Base-by-base conservation (phyloP, 495 filamentous ascomycete genomes). In the Aspergillus campestris region DNA sequence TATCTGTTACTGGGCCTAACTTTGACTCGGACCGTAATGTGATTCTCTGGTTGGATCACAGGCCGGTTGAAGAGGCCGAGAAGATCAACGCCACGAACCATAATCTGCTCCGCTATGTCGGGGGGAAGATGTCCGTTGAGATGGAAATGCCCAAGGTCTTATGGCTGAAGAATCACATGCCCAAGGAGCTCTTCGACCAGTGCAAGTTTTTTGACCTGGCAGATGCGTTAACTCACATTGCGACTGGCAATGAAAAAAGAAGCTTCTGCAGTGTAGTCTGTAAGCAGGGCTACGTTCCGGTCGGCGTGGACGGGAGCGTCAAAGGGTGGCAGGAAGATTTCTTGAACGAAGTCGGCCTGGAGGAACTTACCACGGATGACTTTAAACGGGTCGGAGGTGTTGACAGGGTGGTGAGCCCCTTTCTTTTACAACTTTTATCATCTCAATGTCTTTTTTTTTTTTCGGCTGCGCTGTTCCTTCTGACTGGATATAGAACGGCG, bases 321-420 rank as follows among this genome's bases (percentile, higher is more conserved):
- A 98, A 96, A 67, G 92, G 92, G 5, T 98, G 92, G 92, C 89
- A 97, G 60, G 88, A 87, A 50, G 91, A 96, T 53, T 98, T 98
- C 55, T 74, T 94, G 48, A 71, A 75, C 6, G 73, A 77, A 7
- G 95, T 98, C 56, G 91, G 92, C 7, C 72, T 98, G 29, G 72
- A 70, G 14, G 92, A 95, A 49, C 66, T 98, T 48, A 77, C 75
- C 4, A 74, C 91, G 53, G 86, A 95, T 56, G 79, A 92, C 52
- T 96, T 91, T 61, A 84, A 81, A 72, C 79, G 89, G 45, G 83
- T 97, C 75, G 92, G 92, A 27, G 92, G 92, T 38, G 89, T 98
- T 45, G 74, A 96, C 60, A 83, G 84, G 73, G 84, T 90, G 80
- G 91, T 96, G 77, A 84, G 80, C 75, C 67, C 69, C 65, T 69